Evolutionary conservation across 768 basidiomycete species (phyloP).

Genomic region (Macrolepiota dolichaula): DNA sequence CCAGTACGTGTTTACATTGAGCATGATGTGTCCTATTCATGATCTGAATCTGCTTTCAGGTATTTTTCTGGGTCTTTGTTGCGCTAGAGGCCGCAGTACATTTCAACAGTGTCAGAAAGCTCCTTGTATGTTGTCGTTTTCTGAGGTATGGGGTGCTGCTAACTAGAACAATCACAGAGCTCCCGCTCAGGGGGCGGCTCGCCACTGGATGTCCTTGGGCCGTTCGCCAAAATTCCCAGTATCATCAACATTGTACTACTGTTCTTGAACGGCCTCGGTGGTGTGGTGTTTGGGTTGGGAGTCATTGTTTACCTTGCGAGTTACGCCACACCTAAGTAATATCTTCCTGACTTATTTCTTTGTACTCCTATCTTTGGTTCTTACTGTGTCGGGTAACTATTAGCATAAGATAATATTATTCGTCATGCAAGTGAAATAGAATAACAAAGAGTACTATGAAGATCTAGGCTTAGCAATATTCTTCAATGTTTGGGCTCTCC

Average conservation of each 20-base stretch:
- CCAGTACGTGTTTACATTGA: slow-evolving; percentile 44
- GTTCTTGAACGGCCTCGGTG: slow-evolving; percentile 71
- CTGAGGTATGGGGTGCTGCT: neutral
- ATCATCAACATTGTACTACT: slow-evolving; percentile 63
- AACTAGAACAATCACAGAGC: slow-evolving; percentile 51
- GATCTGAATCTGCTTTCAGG: slow-evolving; percentile 37
- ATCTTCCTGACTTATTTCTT: neutral
- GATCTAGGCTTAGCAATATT: neutral
- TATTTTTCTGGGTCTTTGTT: slow-evolving; percentile 81
- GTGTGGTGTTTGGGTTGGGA: slow-evolving; percentile 69
- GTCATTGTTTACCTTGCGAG: slow-evolving; percentile 54
- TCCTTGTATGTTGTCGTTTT: slow-evolving; percentile 47
- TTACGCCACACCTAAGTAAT: slow-evolving; percentile 29
- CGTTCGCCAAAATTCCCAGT: slow-evolving; percentile 58
- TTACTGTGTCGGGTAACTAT: neutral
- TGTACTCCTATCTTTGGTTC: neutral
- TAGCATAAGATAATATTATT: slow-evolving; percentile 3
- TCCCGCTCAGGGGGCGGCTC: slow-evolving; percentile 57
- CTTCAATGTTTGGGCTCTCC: neutral
- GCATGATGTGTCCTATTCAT: neutral
- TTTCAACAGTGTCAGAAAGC: slow-evolving; percentile 67
- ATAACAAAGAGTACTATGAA: neutral
- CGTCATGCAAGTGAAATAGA: neutral
- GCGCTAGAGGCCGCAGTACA: slow-evolving; percentile 71
- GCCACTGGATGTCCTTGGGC: slow-evolving; percentile 64